Evolutionary conservation across 345 rosid species (phyloP), one percentile per base, ranked within the genome.

Genomic region (Pistacia vera): DNA sequence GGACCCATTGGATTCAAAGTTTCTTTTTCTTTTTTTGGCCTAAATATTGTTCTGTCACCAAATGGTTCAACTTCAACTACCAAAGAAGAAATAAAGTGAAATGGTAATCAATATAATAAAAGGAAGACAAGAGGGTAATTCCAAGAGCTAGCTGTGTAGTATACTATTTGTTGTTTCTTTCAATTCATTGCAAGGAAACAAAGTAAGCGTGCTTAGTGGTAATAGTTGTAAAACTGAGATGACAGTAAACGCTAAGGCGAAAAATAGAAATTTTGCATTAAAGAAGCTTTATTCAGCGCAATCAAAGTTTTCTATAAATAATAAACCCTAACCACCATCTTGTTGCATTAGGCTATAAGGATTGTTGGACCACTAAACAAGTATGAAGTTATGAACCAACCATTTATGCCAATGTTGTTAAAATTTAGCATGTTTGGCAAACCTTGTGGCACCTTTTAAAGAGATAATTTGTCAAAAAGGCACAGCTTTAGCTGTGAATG

Each of bases 291-390:
- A 65, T 70, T 69, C 76, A 66, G 44, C 70, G 17, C 77, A 56
- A 57, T 73, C 75, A 70, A 75, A 48, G 60, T 72, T 76, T 80
- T 72, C 82, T 57, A 0, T 8, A 75, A 72, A 78, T 57, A 66
- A 5, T 76, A 83, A 36, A 30, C 18, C 67, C 79, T 63, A 80
- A 73, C 84, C 81, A 79, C 77, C 65, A 49, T 64, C 25, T 20
- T 17, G 8, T 8, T 22, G 70, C 55, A 44, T 48, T 67, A 11
- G 38, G 25, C 68, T 70, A 14, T 25, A 25, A 25, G 25, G 25
- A 25, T 25, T 25, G 25, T 25, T 25, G 25, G 25, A 25, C 25
- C 25, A 25, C 25, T 25, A 25, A 25, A 25, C 25, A 25, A 25
- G 25, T 25, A 25, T 25, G 25, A 25, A 25, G 25, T 25, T 25